Evolutionary conservation across 192 early-diverging fungal species (phyloP).

Genomic region (Entomortierella parvispora): DNA sequence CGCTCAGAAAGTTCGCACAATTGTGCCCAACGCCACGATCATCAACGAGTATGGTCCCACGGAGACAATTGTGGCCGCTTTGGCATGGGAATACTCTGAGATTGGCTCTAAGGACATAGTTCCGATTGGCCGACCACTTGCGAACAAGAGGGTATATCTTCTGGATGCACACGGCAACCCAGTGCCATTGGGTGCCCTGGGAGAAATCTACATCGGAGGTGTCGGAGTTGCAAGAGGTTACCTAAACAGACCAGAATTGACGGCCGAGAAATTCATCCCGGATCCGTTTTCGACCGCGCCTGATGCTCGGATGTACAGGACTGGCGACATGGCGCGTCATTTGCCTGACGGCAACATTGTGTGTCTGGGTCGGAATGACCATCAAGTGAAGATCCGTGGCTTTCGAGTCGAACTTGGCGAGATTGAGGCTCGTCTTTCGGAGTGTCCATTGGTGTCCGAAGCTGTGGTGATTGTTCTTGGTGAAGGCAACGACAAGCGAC

Average conservation of each 20-base stretch:
- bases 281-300: constrained; percentile 40
- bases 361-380: constrained; percentile 41
- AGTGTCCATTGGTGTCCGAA: no score
- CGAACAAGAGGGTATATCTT: constrained; percentile 32
- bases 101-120: constrained; percentile 19
- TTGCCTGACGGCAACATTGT: constrained; percentile 40
- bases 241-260: no score
- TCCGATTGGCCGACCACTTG: constrained; percentile 28
- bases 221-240: no score
- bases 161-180: constrained; percentile 29
- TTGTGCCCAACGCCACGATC: constrained; percentile 3
- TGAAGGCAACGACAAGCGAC: no score
- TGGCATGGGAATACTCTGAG: background rate
- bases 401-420: no score
- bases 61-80: constrained; percentile 6
- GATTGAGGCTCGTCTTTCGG: no score
- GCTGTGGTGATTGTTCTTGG: no score
- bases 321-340: constrained; percentile 40
- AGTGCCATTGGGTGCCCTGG: constrained; percentile 45
- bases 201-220: no score
- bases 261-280: constrained; percentile 36
- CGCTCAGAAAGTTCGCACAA: no score
- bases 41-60: constrained; percentile 39
- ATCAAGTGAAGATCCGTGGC: no score
- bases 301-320: constrained; percentile 35